Evolutionary conservation across 2,329 filamentous ascomycete species (phyloP).

Genomic region (Calonectria pauciramosa): DNA sequence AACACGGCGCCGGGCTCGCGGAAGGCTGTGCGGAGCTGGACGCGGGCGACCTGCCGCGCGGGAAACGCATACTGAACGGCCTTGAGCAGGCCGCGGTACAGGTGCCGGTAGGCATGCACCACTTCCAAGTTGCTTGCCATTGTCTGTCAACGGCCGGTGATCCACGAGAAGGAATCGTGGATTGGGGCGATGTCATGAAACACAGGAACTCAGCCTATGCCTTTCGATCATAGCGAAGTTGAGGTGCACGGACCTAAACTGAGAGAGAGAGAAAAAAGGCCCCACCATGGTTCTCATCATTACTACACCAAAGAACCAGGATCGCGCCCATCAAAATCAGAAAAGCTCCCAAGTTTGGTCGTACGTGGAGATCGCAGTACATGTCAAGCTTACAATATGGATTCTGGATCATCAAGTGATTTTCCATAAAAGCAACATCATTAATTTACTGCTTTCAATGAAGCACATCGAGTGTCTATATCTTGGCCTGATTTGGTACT

Average conservation of each 20-base stretch:
- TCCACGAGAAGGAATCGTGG: not conserved
- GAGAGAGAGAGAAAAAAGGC: not conserved
- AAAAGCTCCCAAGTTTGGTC: not conserved
- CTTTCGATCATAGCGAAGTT: not conserved
- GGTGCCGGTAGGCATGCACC: constrained; percentile 76
- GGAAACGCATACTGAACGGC: constrained; percentile 81
- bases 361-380: not conserved
- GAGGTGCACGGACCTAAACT: constrained; percentile 31
- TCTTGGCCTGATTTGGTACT: not conserved
- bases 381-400: not conserved
- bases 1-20: constrained; percentile 60
- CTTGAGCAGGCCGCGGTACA: constrained; percentile 76
- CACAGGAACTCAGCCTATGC: not conserved
- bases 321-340: not conserved
- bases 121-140: constrained; percentile 57
- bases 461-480: not conserved
- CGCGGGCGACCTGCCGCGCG: constrained; percentile 72
- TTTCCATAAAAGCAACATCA: not conserved
- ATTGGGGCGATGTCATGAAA: constrained; percentile 3
- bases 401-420: not conserved
- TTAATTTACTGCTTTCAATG: not conserved
- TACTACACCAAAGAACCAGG: not conserved
- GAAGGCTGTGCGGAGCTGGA: constrained; percentile 73
- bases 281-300: not conserved
- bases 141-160: constrained; percentile 10